Percentiles rank a stretch among this genome's conserved stretches.
Conservation (phyloP, 352 stramenopile species). For the Nothophytophthora sp. region DNA sequence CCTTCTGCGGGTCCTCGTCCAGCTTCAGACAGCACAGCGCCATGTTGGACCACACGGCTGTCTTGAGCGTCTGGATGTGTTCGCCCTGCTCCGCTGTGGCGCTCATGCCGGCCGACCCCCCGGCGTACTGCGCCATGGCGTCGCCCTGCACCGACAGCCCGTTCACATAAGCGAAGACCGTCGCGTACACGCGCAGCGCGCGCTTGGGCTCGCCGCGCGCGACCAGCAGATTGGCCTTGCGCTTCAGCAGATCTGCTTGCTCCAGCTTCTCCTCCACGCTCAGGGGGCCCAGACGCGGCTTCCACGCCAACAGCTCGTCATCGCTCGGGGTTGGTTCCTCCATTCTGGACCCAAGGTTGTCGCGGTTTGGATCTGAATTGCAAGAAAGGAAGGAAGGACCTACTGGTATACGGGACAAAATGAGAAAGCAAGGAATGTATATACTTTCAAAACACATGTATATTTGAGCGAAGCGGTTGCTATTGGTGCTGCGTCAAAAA, state of each 20-base stretch:
- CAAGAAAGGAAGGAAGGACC: too few species aligned
- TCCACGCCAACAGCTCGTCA: constrained; percentile 63
- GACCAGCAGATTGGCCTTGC: constrained; percentile 75
- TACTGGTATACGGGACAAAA: too few species aligned
- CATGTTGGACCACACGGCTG: constrained; percentile 80
- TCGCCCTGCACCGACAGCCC: constrained; percentile 73
- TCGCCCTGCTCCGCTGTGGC: constrained; percentile 47
- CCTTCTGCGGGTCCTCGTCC: constrained; percentile 40
- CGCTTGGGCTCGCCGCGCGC: constrained; percentile 60
- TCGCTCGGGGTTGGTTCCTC: too few species aligned
- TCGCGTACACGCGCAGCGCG: constrained; percentile 63
- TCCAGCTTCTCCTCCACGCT: constrained; percentile 76
- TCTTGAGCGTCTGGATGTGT: constrained; percentile 68
- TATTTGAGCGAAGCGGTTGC: too few species aligned
- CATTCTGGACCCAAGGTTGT: too few species aligned
- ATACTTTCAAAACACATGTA: too few species aligned
- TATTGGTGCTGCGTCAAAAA: too few species aligned
- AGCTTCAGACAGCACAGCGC: constrained; percentile 84
- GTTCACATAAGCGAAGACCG: constrained; percentile 87
- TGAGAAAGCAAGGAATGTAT: too few species aligned
- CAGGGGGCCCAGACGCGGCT: constrained; percentile 62
- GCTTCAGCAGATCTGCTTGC: constrained; percentile 73
- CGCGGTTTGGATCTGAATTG: too few species aligned
- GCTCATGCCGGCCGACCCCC: constrained; percentile 42
- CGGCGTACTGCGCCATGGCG: constrained; percentile 76